Evolutionary conservation across 2,329 filamentous ascomycete species (phyloP).

Genomic region (Atkinsonella texensis): DNA sequence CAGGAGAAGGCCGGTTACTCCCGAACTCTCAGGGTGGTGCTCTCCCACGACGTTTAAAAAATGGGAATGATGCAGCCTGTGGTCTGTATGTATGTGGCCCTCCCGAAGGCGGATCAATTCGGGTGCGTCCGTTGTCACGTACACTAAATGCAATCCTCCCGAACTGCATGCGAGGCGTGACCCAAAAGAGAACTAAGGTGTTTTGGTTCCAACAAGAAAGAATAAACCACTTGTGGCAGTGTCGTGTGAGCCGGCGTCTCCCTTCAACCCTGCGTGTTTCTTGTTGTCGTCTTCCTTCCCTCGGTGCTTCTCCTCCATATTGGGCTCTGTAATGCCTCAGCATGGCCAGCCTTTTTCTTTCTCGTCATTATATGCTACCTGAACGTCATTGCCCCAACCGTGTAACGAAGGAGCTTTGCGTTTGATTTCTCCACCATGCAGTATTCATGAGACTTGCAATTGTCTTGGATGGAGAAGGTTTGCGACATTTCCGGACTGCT

Average conservation of each 20-base stretch:
- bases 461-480: constrained; percentile 2
- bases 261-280: neutral
- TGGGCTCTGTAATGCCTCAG: neutral
- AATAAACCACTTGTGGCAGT: too few species aligned
- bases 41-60: neutral
- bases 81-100: neutral
- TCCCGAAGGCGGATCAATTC: neutral
- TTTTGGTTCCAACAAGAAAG: neutral
- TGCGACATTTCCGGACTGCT: neutral
- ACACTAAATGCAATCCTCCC: neutral
- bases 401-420: neutral
- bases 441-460: neutral
- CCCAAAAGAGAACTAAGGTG: neutral
- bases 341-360: neutral
- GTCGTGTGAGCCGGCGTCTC: neutral
- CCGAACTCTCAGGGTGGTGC: neutral
- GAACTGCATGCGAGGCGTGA: neutral
- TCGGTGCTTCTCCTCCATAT: neutral
- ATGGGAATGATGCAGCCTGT: neutral
- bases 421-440: neutral
- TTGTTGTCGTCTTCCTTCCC: neutral
- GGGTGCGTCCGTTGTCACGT: neutral
- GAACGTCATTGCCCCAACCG: neutral
- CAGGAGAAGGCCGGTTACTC: neutral
- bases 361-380: neutral